phyloP scores from a whole-genome alignment of 2,329 filamentous ascomycete genomes.

The Colletotrichum gloeosporioides region DNA sequence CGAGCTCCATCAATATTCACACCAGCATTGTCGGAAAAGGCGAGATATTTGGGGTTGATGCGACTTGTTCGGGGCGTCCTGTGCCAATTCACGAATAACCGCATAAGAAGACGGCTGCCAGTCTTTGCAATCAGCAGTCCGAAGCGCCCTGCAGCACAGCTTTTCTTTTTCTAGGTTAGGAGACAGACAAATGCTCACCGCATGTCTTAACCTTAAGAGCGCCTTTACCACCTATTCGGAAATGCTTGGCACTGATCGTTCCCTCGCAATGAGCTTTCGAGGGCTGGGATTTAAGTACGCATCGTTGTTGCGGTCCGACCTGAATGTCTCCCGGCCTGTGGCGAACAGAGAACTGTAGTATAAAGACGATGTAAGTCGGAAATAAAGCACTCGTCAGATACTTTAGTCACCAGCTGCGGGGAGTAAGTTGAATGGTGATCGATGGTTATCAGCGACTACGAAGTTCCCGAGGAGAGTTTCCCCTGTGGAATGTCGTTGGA shows the following conservation, averaged over 20 bases:
- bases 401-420: neutral
- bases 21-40: neutral
- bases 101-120: neutral
- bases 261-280: neutral
- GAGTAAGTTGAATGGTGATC: neutral
- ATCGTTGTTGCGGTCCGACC: neutral
- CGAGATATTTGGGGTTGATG: neutral
- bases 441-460: neutral
- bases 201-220: constrained; percentile 11
- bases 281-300: neutral
- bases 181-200: neutral
- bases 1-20: neutral
- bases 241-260: constrained; percentile 5
- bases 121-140: neutral
- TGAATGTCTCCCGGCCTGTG: neutral
- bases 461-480: neutral
- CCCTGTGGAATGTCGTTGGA: neutral
- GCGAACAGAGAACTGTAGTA: neutral
- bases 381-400: neutral
- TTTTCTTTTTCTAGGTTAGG: neutral
- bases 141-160: neutral
- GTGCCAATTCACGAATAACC: neutral
- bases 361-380: neutral
- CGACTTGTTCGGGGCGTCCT: neutral
- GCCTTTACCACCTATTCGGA: neutral